phyloP scores from a whole-genome alignment of 2,329 filamentous ascomycete genomes.

The Penicillium sp. region DNA sequence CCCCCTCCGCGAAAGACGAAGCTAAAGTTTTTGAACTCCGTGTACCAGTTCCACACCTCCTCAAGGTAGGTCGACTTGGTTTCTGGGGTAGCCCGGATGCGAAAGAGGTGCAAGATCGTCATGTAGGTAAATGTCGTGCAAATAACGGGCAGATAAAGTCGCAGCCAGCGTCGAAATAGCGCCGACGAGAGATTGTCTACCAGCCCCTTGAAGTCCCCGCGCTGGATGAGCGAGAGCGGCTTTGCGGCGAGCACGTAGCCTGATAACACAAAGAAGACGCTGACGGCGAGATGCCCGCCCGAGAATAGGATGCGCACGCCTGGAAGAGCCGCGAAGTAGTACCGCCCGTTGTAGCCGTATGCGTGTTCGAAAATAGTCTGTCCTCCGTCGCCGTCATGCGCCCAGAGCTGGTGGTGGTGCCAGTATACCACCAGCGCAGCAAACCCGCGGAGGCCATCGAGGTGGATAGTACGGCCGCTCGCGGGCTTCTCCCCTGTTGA shows the following conservation, averaged over 20 bases:
- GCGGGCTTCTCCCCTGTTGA: neutral
- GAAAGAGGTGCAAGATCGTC: constrained; percentile 59
- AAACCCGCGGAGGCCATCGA: constrained; percentile 70
- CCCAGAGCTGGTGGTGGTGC: constrained; percentile 65
- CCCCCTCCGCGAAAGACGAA: constrained; percentile 67
- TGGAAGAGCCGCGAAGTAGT: constrained; percentile 60
- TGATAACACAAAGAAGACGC: constrained; percentile 59
- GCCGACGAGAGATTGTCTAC: constrained; percentile 53
- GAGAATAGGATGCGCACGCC: constrained; percentile 64
- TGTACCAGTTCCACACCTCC: constrained; percentile 58
- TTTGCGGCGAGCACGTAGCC: constrained; percentile 59
- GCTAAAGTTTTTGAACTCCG: constrained; percentile 71
- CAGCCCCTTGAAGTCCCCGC: constrained; percentile 44
- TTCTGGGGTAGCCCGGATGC: constrained; percentile 50
- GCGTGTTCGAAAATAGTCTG: constrained; percentile 56
- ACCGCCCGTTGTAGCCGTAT: constrained; percentile 50
- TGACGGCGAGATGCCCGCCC: constrained; percentile 65
- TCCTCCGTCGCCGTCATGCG: constrained; percentile 50
- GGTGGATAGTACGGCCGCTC: constrained; percentile 59
- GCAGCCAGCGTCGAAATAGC: constrained; percentile 57
- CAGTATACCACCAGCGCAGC: constrained; percentile 70
- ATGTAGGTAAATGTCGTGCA: constrained; percentile 60
- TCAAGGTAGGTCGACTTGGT: constrained; percentile 50
- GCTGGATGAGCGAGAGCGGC: constrained; percentile 50
- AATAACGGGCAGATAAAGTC: constrained; percentile 59